Evolutionary conservation across 305 asterid genomes (phyloP).

Genomic region (Withania somnifera): DNA sequence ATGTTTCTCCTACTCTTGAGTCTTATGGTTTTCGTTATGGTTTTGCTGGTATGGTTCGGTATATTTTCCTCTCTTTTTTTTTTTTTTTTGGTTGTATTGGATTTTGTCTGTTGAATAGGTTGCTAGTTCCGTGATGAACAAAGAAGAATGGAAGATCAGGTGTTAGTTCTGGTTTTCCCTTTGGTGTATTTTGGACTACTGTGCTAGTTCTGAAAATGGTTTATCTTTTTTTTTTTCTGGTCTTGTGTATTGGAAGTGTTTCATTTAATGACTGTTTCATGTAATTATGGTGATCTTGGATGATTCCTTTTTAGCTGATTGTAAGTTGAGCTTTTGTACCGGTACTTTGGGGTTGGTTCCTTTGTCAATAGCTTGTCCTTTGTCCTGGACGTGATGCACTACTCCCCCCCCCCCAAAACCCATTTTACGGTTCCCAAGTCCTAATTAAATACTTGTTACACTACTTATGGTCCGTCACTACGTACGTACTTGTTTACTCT

Average conservation of each 20-base stretch:
- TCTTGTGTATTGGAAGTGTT: neutral
- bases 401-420: neutral
- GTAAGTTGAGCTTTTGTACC: neutral
- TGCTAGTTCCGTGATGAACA: neutral
- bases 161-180: neutral
- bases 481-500: neutral
- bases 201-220: neutral
- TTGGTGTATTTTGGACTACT: neutral
- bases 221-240: neutral
- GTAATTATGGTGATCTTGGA: neutral
- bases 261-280: neutral
- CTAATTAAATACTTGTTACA: neutral
- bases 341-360: neutral
- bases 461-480: too few relatives aligned
- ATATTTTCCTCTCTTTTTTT: neutral
- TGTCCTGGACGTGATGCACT: neutral
- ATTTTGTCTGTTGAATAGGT: neutral
- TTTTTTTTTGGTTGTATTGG: neutral
- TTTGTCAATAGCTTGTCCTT: neutral
- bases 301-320: neutral
- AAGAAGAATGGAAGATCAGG: neutral
- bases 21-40: conserved; percentile 89
- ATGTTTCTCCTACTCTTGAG: conserved; percentile 70
- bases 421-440: neutral
- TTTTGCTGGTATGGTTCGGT: conserved; percentile 46